These are phyloP conservation scores for Skeletonema grethae DNA, from an alignment of 108 stramenopile species.

Conservation along the genomic window DNA sequence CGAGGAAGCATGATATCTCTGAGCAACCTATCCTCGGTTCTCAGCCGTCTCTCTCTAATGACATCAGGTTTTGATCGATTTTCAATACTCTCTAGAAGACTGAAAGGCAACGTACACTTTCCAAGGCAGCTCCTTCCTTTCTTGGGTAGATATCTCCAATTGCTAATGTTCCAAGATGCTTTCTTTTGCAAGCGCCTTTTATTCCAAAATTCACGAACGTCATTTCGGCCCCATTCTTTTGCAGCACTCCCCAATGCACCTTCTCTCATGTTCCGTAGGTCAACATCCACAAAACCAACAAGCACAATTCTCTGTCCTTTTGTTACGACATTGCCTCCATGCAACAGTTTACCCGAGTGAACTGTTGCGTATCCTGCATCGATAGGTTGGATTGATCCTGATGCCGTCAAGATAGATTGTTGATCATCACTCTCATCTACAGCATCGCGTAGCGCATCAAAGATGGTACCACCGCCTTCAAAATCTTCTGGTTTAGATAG, in stretches of 20 bases:
- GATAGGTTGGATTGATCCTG: slow-evolving; percentile 55
- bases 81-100: slow-evolving; percentile 49
- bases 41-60: slow-evolving; percentile 51
- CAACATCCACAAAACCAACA: slow-evolving; percentile 78
- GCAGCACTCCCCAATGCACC: slow-evolving; percentile 56
- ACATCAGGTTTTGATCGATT: slow-evolving; percentile 51
- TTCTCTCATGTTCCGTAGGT: slow-evolving; percentile 47
- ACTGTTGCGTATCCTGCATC: slow-evolving; percentile 60
- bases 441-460: slow-evolving; percentile 71
- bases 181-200: slow-evolving; percentile 34
- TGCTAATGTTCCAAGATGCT: slow-evolving; percentile 51
- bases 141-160: slow-evolving; percentile 51
- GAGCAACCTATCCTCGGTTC: slow-evolving; percentile 65
- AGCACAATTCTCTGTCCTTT: slow-evolving; percentile 62
- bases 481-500: slow-evolving; percentile 59
- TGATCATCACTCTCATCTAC: slow-evolving; percentile 11
- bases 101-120: slow-evolving; percentile 8
- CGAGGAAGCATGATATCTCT: slow-evolving; percentile 60
- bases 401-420: slow-evolving; percentile 27
- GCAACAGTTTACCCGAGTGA: slow-evolving; percentile 74
- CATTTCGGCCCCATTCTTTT: slow-evolving; percentile 75
- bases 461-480: slow-evolving; percentile 77
- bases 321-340: slow-evolving; percentile 74
- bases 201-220: slow-evolving; percentile 59
- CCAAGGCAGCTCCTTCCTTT: not conserved